Base-by-base conservation (phyloP, 257 asterid species). In the Jaltomata sinuosa region DNA sequence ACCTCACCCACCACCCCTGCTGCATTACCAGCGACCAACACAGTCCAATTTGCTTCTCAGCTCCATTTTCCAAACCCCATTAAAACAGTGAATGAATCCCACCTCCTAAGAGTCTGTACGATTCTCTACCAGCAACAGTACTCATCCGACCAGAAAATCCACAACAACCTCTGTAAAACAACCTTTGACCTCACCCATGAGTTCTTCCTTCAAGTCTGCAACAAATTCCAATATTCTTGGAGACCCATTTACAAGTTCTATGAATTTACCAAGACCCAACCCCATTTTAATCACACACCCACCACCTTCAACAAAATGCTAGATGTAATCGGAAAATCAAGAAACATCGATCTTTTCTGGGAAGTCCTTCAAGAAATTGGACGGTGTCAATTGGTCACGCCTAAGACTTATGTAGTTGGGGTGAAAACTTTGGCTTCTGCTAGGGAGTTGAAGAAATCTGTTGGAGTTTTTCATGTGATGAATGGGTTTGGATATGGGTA, bases 111-210 rank as follows among this genome's bases (percentile, higher is more conserved):
- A 85, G 92, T 96, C 59, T 96, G 94, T 88, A 96, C 97, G 27
- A 84, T 96, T 85, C 98, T 96, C 89, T 93, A 94, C 94, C 99
- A 94, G 59, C 98, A 96, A 80, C 98, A 96, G 34, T 71, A 91
- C 84, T 91, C 95, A 83, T 80, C 97, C 0, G 87, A 89, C 19
- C 62, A 87, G 42, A 93, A 87, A 78, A 95, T 94, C 89, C 94
- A 89, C 85, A 81, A 50, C 84, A 89, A 82, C 90, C 97, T 96
- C 78, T 79, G 54, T 64, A 87, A 90, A 84, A 86, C 94, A 34
- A 80, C 62, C 12, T 93, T 94, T 88, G 31, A 87, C 71, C 97
- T 93, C 57, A 87, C 88, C 80, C 98, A 94, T 69, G 99, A 93
- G 85, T 94, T 96, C 82, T 96, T 94, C 90, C 92, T 96, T 84